Percentiles rank a stretch among this genome's conserved stretches.
These are phyloP conservation scores for Blumeria graminis DNA, from an alignment of 2,329 filamentous ascomycete species.

Conservation along the genomic window DNA sequence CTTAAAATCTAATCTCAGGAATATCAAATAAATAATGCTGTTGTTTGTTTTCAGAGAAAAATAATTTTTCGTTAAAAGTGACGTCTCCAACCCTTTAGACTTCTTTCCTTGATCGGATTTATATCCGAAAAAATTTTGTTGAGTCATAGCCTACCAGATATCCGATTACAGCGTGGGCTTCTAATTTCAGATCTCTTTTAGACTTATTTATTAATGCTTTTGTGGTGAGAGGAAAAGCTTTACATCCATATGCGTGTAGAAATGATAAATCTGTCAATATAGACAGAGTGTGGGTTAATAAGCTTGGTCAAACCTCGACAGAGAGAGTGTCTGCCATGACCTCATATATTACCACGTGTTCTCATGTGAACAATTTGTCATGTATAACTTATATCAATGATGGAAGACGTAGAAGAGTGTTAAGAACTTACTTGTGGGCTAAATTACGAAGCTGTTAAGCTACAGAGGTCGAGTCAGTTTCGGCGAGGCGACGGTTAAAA, in stretches of 20 bases:
- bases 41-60: background rate
- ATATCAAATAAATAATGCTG: background rate
- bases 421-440: too few species aligned
- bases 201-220: background rate
- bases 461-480: too few species aligned
- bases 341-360: too few species aligned
- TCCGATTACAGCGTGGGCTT: background rate
- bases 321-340: too few species aligned
- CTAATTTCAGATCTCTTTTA: constrained; percentile 1
- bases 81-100: background rate
- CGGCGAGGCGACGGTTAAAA: too few species aligned
- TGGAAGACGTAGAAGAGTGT: too few species aligned
- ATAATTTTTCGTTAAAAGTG: background rate
- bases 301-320: too few species aligned
- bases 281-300: too few species aligned
- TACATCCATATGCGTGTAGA: background rate
- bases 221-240: background rate
- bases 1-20: background rate
- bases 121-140: background rate
- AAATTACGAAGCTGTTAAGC: too few species aligned
- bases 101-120: background rate
- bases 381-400: too few species aligned
- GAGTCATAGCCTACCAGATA: constrained; percentile 1
- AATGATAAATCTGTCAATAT: background rate
- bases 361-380: too few species aligned